Percentiles rank a stretch among this genome's conserved stretches.
Conservation (phyloP, 352 stramenopile species). For the Globisporangium iwayamae region DNA sequence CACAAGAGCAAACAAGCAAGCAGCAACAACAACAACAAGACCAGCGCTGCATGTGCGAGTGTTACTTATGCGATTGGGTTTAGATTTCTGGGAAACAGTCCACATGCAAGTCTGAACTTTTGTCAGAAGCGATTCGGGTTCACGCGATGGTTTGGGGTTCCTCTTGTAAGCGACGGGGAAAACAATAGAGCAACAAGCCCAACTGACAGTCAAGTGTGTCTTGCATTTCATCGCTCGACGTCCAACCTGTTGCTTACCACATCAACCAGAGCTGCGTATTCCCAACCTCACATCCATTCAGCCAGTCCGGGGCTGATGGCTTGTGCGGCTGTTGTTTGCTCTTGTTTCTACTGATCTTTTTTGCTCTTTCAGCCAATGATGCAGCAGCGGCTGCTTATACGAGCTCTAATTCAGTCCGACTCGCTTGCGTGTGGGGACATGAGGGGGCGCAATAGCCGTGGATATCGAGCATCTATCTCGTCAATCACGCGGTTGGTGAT, state of each 20-base stretch:
- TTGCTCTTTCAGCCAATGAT: background rate
- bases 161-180: background rate
- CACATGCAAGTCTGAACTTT: background rate
- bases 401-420: background rate
- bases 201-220: background rate
- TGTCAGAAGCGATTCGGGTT: background rate
- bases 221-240: background rate
- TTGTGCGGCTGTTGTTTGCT: background rate
- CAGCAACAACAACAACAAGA: background rate
- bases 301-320: background rate
- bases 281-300: slow-evolving; percentile 2
- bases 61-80: background rate
- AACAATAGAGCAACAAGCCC: background rate
- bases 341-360: background rate
- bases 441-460: background rate
- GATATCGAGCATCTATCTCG: background rate
- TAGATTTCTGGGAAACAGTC: background rate
- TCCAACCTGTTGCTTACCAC: background rate
- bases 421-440: background rate
- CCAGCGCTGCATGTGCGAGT: background rate
- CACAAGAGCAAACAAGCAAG: background rate
- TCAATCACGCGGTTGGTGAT: background rate
- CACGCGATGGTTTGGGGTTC: background rate
- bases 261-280: slow-evolving; percentile 2
- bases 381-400: background rate